Base-by-base conservation (phyloP, 192 early-diverging fungal genomes). In the Rhizoclosmatium globosum region DNA sequence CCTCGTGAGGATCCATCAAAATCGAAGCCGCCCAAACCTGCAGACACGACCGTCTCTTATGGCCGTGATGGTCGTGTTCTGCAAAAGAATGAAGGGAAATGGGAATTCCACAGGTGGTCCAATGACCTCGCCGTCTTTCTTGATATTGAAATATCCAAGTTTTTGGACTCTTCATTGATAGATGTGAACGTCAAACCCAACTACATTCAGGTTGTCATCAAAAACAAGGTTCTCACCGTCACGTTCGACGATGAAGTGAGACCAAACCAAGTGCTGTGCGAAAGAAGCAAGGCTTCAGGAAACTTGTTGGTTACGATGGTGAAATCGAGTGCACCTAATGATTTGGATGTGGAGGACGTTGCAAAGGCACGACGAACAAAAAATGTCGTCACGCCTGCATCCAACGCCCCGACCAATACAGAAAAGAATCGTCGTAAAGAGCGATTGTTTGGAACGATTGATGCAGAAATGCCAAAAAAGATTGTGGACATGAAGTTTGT, bases 1-100 rank as follows among this genome's bases (percentile, higher is more conserved):
- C 19, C 76, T 23, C 44, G 19, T 1, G 68, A 70, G 31, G 56
- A 71, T 39, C 21, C 19, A 44, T 44, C 62, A 19, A 57, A 76
- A 44, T 23, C 82, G 6, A 64, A 74, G 38, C 74, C 79, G 46
- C 77, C 57, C 0, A 77, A 71, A 50, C 62, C 19, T 23, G 47
- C 41, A 71, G 45, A 74, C 60, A 74, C 59, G 23, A 45, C 79
- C 4, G 58, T 81, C 1, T 44, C 80, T 0, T 42, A 64, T 60
- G 79, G 61, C 2, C 42, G 76, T 45, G 86, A 88, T 68, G 89
- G 89, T 11, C 82, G 85, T 45, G 76, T 87, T 0, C 71, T 89
- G 2, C 90, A 89, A 74, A 79, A 76, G 58, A 91, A 91, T 76
- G 82, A 91, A 70, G 89, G 89, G 3, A 89, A 87, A 70, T 90